Base-by-base conservation (phyloP, 208 protist genomes). In the Vickermania ingenoplastis region DNA sequence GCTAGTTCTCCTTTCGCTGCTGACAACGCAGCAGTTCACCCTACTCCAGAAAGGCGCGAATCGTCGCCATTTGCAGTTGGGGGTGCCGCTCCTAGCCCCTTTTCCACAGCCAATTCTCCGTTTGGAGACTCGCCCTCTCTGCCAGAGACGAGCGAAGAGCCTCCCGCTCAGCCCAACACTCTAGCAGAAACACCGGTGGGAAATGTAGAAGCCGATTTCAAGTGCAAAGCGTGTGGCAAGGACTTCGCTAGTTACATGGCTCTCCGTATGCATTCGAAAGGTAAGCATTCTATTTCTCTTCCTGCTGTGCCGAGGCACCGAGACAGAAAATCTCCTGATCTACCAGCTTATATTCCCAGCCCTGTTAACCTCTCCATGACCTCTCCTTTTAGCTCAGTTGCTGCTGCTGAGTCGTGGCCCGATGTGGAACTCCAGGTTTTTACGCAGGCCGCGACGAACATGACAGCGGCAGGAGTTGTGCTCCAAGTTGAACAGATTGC, bases 321-420 rank as follows among this genome's bases (percentile, higher is more conserved):
- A 1, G 7, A 28, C 13, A 51, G 48, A 31, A 49, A 23, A 30
- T 49, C 82, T 5, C 68, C 80, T 31, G 71, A 82, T 41, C 74
- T 95, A 31, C 85, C 89, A 1, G 81, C 81, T 1, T 95, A 91
- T 64, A 83, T 95, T 31, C 89, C 89, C 7, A 95, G 85, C 49
- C 89, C 89, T 1, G 89, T 95, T 1, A 85, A 95, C 65, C 73
- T 95, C 41, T 74, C 83, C 21, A 79, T 83, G 58, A 92, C 89
- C 5, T 72, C 77, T 2, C 89, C 89, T 14, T 95, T 92, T 71
- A 73, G 79, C 31, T 67, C 65, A 3, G 55, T 67, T 25, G 31
- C 36, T 22, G 31, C 58, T 24, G 27, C 71, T 31, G 27, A 29
- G 24, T 51, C 61, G 25, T 95, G 89, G 89, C 53, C 65, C 17